Evolutionary conservation across 2,329 filamentous ascomycete species (phyloP).

Genomic region (Cladosporium sp.): DNA sequence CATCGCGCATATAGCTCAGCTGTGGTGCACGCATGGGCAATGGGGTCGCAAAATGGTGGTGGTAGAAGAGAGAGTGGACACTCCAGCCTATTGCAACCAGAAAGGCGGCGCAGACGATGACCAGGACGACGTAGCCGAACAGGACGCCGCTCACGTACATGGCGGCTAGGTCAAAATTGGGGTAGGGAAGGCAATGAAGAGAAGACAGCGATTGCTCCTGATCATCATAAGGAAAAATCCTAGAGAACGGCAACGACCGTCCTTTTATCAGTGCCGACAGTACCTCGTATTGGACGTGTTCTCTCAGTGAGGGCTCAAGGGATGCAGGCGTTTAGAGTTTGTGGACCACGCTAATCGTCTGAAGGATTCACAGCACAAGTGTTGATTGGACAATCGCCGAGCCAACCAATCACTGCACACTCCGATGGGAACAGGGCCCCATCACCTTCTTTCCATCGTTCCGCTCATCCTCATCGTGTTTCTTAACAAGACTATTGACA

Average conservation of each 20-base stretch:
- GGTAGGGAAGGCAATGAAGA: too few relatives aligned
- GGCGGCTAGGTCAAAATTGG: too few relatives aligned
- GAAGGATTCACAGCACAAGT: too few relatives aligned
- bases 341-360: neutral
- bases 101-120: neutral
- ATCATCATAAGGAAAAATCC: neutral
- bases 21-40: neutral
- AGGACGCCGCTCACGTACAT: neutral
- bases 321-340: neutral
- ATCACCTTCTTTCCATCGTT: too few relatives aligned
- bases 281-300: too few relatives aligned
- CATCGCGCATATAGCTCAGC: conserved; percentile 2
- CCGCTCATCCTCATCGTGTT: too few relatives aligned
- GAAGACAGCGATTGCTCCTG: neutral
- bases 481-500: too few relatives aligned
- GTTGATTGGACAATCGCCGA: neutral
- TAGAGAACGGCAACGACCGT: too few relatives aligned
- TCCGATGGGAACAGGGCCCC: too few relatives aligned
- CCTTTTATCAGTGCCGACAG: neutral
- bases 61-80: neutral
- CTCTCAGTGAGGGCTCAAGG: too few relatives aligned
- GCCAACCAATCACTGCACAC: neutral
- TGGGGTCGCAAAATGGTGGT: neutral
- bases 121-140: neutral
- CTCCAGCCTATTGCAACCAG: neutral